A percentile compares a stretch with the other conserved stretches of the same genome.
Conservation (phyloP, 495 filamentous ascomycete genomes). For the Aspergillus campestris region DNA sequence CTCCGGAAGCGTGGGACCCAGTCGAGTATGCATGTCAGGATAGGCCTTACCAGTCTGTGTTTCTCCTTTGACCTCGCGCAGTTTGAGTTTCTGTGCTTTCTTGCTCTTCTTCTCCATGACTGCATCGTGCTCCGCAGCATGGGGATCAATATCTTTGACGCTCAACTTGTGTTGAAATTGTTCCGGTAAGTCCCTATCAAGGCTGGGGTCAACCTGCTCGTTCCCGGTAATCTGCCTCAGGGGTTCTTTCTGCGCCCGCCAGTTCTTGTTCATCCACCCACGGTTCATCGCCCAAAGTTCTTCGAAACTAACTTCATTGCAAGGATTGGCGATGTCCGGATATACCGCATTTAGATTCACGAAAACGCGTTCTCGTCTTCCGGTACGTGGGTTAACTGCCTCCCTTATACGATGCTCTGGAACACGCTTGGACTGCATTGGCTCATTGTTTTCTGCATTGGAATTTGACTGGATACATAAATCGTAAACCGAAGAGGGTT, state of each 20-base stretch:
- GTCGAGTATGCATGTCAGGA: slow-evolving; percentile 1
- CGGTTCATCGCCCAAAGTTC: slow-evolving; percentile 73
- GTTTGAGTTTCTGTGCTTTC: slow-evolving; percentile 58
- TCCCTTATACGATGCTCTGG: slow-evolving; percentile 55
- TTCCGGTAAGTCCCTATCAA: slow-evolving; percentile 16
- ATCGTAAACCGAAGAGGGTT: slow-evolving; percentile 48
- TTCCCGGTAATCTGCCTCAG: slow-evolving; percentile 36
- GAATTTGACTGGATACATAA: slow-evolving; percentile 53
- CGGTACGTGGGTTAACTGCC: slow-evolving; percentile 67
- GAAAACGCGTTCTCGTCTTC: slow-evolving; percentile 74
- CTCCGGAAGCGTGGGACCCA: too few relatives aligned
- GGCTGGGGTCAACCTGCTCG: slow-evolving; percentile 4
- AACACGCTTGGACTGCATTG: slow-evolving; percentile 24
- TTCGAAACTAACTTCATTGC: slow-evolving; percentile 76
- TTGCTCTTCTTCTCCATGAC: slow-evolving; percentile 25
- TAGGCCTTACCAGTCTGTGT: slow-evolving; percentile 66
- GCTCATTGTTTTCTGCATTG: slow-evolving; percentile 33
- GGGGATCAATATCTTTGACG: slow-evolving; percentile 13
- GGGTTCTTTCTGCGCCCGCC: slow-evolving; percentile 40
- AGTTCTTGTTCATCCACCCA: slow-evolving; percentile 69
- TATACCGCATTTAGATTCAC: slow-evolving; percentile 81
- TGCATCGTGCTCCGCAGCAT: slow-evolving; percentile 20
- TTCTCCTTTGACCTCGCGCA: slow-evolving; percentile 65
- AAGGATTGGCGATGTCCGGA: slow-evolving; percentile 58
- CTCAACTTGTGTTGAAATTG: slow-evolving; percentile 23